Evolutionary conservation across 2,329 filamentous ascomycete species (phyloP), one percentile per base, ranked within the genome.

Genomic region (Monosporascus sp.): DNA sequence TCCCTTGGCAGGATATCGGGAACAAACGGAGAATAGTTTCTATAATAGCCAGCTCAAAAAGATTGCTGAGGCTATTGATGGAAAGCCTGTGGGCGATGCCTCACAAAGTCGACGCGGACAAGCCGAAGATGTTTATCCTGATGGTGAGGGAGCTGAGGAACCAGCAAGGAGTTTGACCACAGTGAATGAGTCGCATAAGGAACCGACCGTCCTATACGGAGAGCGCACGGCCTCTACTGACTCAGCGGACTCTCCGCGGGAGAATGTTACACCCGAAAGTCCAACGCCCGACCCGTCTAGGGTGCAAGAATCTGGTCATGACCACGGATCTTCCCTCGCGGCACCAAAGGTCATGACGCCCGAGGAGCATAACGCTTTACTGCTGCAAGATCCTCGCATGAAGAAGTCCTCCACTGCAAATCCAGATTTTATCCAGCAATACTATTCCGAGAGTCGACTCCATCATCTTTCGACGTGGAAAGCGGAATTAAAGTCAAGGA

Each of bases 381-480:
- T 97, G 1, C 77, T 99, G 3, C 83, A 88, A 2, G 91, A 97
- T 63, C 91, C 94, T 2, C 85, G 85, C 37, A 84, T 96, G 61
- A 83, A 90, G 54, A 94, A 95, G 64, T 91, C 91, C 0, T 96
- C 92, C 1, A 91, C 91, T 1, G 89, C 91, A 8, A 95, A 99
- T 60, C 94, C 95, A 0, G 86, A 94, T 37, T 99, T 99, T 56
- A 76, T 99, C 1, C 88, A 93, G 58, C 92, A 97, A 56, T 99
- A 90, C 65, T 99, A 97, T 66, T 88, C 90, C 5, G 92, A 97
- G 71, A 97, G 93, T 56, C 87, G 94, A 24, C 77, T 99, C 20
- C 95, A 99, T 69, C 94, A 99, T 66, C 75, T 99, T 0, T 97
- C 93, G 0, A 90, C 90, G 1, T 97, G 94, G 95, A 99, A 97